phyloP scores from a whole-genome alignment of 2,329 filamentous ascomycete species.

The Coniella vitis region DNA sequence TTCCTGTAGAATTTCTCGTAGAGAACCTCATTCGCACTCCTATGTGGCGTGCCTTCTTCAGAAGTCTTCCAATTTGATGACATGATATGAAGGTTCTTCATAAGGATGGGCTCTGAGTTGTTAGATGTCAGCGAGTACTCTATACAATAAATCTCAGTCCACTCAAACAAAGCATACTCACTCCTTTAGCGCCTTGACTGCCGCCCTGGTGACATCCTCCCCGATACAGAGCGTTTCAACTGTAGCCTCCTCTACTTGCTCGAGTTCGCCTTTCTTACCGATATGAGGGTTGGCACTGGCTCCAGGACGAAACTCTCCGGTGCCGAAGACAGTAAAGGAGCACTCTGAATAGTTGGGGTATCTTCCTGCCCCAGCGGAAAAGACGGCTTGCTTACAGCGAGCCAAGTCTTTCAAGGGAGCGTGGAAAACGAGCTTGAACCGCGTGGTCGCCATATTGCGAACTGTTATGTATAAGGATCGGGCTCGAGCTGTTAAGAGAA shows the following conservation, averaged over 20 bases:
- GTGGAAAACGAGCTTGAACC: constrained; percentile 40
- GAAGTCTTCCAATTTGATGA: constrained; percentile 19
- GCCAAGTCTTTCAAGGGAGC: constrained; percentile 37
- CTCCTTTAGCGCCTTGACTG: constrained; percentile 59
- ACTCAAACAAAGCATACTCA: constrained; percentile 29
- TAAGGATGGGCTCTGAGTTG: neutral
- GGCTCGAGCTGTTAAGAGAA: too few species aligned
- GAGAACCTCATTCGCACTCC: too few species aligned
- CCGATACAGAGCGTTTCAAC: constrained; percentile 59
- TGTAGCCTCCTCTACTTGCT: constrained; percentile 52
- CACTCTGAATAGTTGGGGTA: constrained; percentile 50
- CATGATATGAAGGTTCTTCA: neutral
- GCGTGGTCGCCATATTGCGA: too few species aligned
- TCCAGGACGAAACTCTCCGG: constrained; percentile 60
- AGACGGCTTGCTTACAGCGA: constrained; percentile 49
- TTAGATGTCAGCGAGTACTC: too few species aligned
- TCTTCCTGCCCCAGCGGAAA: constrained; percentile 50
- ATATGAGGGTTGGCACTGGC: constrained; percentile 56
- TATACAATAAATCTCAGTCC: too few species aligned
- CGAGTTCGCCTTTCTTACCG: constrained; percentile 49
- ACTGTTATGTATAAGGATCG: too few species aligned
- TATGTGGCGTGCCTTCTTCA: too few species aligned
- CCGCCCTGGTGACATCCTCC: constrained; percentile 47
- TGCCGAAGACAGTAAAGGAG: constrained; percentile 46
- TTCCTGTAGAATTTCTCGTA: too few species aligned